Conservation (phyloP, 495 filamentous ascomycete species). For the Lindgomyces ingoldianus region DNA sequence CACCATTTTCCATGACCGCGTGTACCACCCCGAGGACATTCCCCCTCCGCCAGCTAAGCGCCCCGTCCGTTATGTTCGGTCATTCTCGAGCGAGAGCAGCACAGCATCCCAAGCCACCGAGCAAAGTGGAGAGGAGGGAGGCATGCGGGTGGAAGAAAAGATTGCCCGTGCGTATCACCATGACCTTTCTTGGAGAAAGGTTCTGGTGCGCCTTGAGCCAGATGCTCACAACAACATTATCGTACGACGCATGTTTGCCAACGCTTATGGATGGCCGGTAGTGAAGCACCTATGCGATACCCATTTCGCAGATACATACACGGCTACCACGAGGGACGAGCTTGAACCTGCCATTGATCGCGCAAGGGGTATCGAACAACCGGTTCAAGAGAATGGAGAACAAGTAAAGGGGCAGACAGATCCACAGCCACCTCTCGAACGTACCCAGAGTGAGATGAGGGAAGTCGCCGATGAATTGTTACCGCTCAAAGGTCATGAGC, state of each 20-base stretch:
- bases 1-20: constrained; percentile 95
- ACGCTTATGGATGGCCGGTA: constrained; percentile 97
- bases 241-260: constrained; percentile 91
- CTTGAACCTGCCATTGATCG: constrained; percentile 53
- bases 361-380: constrained; percentile 49
- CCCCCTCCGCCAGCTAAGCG: constrained; percentile 71
- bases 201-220: constrained; percentile 89
- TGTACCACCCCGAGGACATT: constrained; percentile 92
- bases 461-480: constrained; percentile 45
- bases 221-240: constrained; percentile 99
- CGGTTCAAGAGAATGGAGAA: constrained; percentile 49
- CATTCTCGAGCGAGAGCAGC: constrained; percentile 47
- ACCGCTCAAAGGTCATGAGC: constrained; percentile 23
- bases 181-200: constrained; percentile 90
- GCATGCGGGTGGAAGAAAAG: constrained; percentile 93
- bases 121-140: constrained; percentile 42
- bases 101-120: constrained; percentile 27
- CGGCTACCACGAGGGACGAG: constrained; percentile 61
- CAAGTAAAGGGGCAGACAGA: constrained; percentile 62
- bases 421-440: constrained; percentile 67
- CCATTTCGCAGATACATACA: constrained; percentile 75
- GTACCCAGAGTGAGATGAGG: constrained; percentile 48
- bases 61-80: constrained; percentile 45
- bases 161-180: constrained; percentile 94
- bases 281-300: constrained; percentile 90